Evolutionary conservation across 495 filamentous ascomycete species (phyloP).

Genomic region (Penicillium manginii): DNA sequence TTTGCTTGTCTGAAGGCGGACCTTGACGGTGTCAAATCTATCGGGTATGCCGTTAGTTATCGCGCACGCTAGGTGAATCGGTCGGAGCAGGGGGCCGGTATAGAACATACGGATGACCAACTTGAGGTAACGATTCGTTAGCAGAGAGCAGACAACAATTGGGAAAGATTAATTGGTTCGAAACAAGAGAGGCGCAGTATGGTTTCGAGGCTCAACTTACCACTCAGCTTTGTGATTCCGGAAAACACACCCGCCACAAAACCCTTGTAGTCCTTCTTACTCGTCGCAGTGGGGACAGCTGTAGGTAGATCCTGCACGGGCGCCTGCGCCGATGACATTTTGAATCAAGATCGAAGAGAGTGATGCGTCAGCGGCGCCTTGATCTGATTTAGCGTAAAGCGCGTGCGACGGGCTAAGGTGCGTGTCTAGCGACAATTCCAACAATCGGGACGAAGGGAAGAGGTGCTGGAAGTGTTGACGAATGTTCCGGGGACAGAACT

Average conservation of each 20-base stretch:
- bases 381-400: conserved; percentile 9
- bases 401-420: not conserved
- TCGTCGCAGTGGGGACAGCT: conserved; percentile 18
- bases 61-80: not conserved
- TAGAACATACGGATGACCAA: conserved; percentile 66
- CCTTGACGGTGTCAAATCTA: conserved; percentile 93
- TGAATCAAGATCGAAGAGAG: not conserved
- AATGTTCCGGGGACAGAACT: not conserved
- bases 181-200: not conserved
- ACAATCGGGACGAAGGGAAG: not conserved
- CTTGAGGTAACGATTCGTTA: conserved; percentile 36
- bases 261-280: conserved; percentile 72
- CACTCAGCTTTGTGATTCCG: conserved; percentile 86
- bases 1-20: conserved; percentile 88
- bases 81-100: not conserved
- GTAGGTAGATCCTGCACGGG: conserved; percentile 21
- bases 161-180: not conserved
- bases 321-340: conserved; percentile 35
- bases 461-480: not conserved
- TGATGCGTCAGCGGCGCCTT: conserved; percentile 16
- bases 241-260: conserved; percentile 95
- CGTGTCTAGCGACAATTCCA: not conserved
- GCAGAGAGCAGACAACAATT: conserved; percentile 11
- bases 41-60: conserved; percentile 11
- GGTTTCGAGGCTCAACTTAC: conserved; percentile 47